Base-by-base conservation (phyloP, 2,329 filamentous ascomycete species). In the Aspergillus japonicus region DNA sequence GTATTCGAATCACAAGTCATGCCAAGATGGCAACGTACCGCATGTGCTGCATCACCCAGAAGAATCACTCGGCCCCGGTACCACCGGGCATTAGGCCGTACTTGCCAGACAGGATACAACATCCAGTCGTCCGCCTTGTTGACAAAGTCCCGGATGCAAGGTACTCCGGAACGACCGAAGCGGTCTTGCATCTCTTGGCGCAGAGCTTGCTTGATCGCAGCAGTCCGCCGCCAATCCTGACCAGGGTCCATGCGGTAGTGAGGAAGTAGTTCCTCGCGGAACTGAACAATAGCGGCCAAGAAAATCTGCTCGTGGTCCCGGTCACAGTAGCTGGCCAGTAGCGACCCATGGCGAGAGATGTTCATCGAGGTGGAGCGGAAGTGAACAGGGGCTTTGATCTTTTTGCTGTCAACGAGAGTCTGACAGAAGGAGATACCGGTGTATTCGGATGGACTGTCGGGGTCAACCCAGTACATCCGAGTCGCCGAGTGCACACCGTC, bases 21-120 rank as follows among this genome's bases (percentile, higher is more conserved):
- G 16, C 5, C 14, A 19, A 11, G 8, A 31, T 29, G 14, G 6
- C 21, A 2, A 71, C 76, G 53, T 72, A 80, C 78, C 39, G 78
- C 79, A 62, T 81, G 79, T 4, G 78, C 80, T 26, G 79, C 78
- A 69, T 82, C 80, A 4, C 79, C 79, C 4, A 81, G 63, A 5
- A 81, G 62, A 23, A 81, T 69, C 3, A 74, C 73, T 4, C 76
- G 70, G n/a, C 75, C 72, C 5, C 71, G 73, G 47, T 63, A 71
- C 78, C 78, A 81, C 23, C 66, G 70, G 5, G 75, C 76, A 8
- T 72, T 70, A 0, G 73, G 71, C 2, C 66, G 71, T 2, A 81
- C 69, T 47, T 75, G 71, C 59, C 78, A 79, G 1, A 81, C 77
- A 0, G 79, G 79, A 60, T 79, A 81, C n/a, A 81, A 63, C 62